These are phyloP conservation scores for Olyra latifolia DNA, from an alignment of 176 grass and related monocot genomes.

Conservation along the genomic window DNA sequence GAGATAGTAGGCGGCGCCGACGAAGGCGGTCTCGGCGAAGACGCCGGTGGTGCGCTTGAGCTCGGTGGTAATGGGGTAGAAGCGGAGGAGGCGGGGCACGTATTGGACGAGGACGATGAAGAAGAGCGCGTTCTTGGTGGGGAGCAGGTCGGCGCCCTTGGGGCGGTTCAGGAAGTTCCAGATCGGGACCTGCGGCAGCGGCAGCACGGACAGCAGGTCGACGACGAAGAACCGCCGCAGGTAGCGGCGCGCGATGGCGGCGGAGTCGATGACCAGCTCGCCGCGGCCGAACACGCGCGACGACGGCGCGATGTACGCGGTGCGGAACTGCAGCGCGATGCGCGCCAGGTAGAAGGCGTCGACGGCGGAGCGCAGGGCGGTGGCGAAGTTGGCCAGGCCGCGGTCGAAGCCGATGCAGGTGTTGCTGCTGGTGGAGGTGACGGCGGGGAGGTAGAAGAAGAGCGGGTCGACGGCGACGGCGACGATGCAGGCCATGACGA, in stretches of 20 bases:
- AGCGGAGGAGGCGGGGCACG: constrained; percentile 58
- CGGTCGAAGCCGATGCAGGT: constrained; percentile 77
- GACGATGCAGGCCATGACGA: constrained; percentile 65
- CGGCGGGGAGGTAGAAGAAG: constrained; percentile 70
- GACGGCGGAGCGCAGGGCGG: constrained; percentile 52
- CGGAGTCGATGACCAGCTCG: constrained; percentile 70
- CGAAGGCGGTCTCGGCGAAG: constrained; percentile 73
- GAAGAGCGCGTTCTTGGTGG: constrained; percentile 62
- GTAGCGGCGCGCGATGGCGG: constrained; percentile 64
- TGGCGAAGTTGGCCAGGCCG: constrained; percentile 34
- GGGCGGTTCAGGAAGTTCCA: constrained; percentile 54
- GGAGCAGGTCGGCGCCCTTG: constrained; percentile 43
- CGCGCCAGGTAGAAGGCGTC: constrained; percentile 76
- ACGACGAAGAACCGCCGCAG: constrained; percentile 59
- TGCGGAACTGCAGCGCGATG: constrained; percentile 79
- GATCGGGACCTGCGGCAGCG: constrained; percentile 63
- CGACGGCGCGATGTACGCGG: constrained; percentile 82
- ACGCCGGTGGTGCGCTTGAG: constrained; percentile 70
- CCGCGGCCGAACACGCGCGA: constrained; percentile 90
- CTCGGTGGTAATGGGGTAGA: constrained; percentile 71
- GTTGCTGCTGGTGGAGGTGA: constrained; percentile 34
- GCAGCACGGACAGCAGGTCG: constrained; percentile 71
- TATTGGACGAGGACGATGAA: constrained; percentile 63
- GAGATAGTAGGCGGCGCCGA: constrained; percentile 74
- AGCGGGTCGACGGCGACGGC: constrained; percentile 77